Percentiles rank a stretch among this genome's conserved stretches.
These are phyloP conservation scores for Fonsecaea nubica DNA, from an alignment of 2,329 filamentous ascomycete genomes.

Conservation along the genomic window DNA sequence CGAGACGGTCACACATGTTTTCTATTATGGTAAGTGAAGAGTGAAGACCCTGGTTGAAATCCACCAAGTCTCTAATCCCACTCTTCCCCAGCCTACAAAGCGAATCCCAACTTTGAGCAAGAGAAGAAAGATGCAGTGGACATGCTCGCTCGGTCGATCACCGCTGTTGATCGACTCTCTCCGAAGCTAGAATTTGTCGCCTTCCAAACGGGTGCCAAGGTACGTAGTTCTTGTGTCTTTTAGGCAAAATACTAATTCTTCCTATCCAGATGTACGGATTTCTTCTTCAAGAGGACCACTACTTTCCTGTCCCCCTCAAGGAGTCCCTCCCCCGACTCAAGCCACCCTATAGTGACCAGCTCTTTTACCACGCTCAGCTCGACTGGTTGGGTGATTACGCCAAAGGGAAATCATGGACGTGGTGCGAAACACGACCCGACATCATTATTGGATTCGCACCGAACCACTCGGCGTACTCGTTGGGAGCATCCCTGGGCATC, in stretches of 20 bases:
- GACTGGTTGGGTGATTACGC: conserved; percentile 39
- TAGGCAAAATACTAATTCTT: not conserved
- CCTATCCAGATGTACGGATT: conserved; percentile 22
- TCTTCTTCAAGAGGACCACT: conserved; percentile 24
- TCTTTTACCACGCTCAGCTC: conserved; percentile 44
- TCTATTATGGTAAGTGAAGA: conserved; percentile 32
- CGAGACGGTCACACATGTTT: conserved; percentile 50
- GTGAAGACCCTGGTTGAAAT: not conserved
- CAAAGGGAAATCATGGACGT: conserved; percentile 44
- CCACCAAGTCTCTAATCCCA: not conserved
- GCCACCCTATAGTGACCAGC: conserved; percentile 42
- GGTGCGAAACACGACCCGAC: conserved; percentile 47
- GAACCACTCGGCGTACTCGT: conserved; percentile 41
- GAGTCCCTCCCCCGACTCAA: conserved; percentile 44
- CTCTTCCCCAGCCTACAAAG: conserved; percentile 20
- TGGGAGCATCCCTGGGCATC: conserved; percentile 43
- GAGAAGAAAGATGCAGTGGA: conserved; percentile 26
- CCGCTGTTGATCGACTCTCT: conserved; percentile 22
- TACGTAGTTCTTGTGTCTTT: not conserved
- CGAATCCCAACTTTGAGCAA: conserved; percentile 23
- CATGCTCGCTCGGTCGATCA: conserved; percentile 22
- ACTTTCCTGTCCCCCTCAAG: conserved; percentile 39
- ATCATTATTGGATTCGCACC: conserved; percentile 45
- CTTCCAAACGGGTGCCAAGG: conserved; percentile 26
- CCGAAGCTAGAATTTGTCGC: conserved; percentile 21